Evolutionary conservation across 805 yeast species (phyloP).

Genomic region (Starmera amethionina): DNA sequence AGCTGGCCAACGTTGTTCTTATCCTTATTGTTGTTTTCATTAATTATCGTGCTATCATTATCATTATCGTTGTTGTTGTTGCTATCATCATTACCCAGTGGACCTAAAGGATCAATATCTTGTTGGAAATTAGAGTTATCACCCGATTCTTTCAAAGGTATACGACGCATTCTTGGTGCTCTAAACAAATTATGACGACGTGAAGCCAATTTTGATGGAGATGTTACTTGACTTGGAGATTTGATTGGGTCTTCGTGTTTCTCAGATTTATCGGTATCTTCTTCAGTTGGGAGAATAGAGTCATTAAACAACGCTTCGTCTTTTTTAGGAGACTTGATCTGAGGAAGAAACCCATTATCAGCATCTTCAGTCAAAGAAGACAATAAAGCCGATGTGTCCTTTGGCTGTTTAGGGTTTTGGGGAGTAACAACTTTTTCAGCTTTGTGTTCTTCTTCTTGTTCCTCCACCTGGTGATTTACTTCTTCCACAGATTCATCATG

Average conservation of each 20-base stretch:
- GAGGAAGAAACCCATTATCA: slow-evolving; percentile 12
- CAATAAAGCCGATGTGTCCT: slow-evolving; percentile 21
- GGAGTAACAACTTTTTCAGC: slow-evolving; percentile 1
- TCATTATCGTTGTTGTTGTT: slow-evolving; percentile 22
- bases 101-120: slow-evolving; percentile 22
- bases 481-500: slow-evolving; percentile 3
- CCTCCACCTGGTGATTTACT: slow-evolving; percentile 1
- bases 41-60: slow-evolving; percentile 19
- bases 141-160: slow-evolving; percentile 14
- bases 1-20: slow-evolving; percentile 21
- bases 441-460: neutral
- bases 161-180: slow-evolving; percentile 37
- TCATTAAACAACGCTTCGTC: slow-evolving; percentile 27
- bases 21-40: neutral
- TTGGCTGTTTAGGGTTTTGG: slow-evolving; percentile 1
- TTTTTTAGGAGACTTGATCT: slow-evolving; percentile 15
- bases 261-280: slow-evolving; percentile 3
- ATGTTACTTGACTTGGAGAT: slow-evolving; percentile 5
- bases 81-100: slow-evolving; percentile 20
- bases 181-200: slow-evolving; percentile 35
- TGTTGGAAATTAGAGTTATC: slow-evolving; percentile 13
- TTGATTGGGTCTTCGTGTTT: slow-evolving; percentile 8
- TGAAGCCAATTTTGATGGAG: slow-evolving; percentile 28
- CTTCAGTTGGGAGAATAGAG: slow-evolving; percentile 6
- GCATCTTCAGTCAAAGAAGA: slow-evolving; percentile 33